Percentiles rank a stretch among this genome's conserved stretches.
phyloP scores from a whole-genome alignment of 495 filamentous ascomycete species.

The Peziza echinospora region DNA sequence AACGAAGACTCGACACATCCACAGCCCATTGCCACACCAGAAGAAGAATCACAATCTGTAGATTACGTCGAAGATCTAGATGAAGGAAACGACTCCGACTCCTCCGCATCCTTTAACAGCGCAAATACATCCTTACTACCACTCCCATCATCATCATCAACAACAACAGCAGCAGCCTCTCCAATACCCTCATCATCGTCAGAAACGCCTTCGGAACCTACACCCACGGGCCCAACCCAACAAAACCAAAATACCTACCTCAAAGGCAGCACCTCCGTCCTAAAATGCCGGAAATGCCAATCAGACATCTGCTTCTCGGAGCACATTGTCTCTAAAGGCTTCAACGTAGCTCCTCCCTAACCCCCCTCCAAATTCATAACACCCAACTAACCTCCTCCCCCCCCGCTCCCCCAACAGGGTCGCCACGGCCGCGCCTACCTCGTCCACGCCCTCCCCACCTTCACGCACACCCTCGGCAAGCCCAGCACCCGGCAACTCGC shows the following conservation, averaged over 20 bases:
- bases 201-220: no score
- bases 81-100: background rate
- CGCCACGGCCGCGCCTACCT: constrained; percentile 88
- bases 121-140: background rate
- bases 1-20: no score
- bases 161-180: no score
- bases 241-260: no score
- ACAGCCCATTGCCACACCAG: no score
- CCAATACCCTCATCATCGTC: no score
- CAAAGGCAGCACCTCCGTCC: background rate
- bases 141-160: no score
- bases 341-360: background rate
- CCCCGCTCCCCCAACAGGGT: constrained; percentile 22
- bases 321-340: constrained; percentile 10
- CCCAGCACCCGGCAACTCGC: constrained; percentile 26
- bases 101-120: background rate
- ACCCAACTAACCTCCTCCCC: background rate
- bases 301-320: constrained; percentile 8
- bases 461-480: constrained; percentile 21
- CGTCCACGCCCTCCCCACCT: constrained; percentile 30
- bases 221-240: no score
- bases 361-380: background rate
- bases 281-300: constrained; percentile 9
- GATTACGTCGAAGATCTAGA: no score
- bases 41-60: no score